Evolutionary conservation across 805 yeast genomes (phyloP), one percentile per base, ranked within the genome.

Genomic region (Lachancea fermentati): DNA sequence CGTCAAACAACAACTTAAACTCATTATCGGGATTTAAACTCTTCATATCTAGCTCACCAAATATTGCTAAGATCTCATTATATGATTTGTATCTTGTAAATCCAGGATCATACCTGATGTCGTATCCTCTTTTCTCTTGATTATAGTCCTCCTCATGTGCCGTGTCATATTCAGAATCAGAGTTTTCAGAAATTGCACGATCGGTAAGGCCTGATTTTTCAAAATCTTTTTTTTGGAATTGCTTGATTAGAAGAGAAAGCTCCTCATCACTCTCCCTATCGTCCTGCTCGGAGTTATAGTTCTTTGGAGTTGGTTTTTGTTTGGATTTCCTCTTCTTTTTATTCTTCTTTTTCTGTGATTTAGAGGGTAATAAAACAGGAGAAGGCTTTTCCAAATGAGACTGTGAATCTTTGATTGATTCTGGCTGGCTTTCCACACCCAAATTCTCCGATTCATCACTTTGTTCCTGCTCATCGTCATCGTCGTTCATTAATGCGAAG

Each of bases 1-100:
- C 79, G 11, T 91, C 94, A 62, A 86, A 84, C 37, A 86, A 62
- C 44, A 71, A 67, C 42, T 74, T 74, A 52, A 81, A 79, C 55
- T 86, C 95, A 30, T 74, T 73, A 51, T 86, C 94, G 1, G 91
- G 83, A 55, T 85, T 91, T 33, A 86, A 64, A 42, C 72, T 72
- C 3, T 71, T 60, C 42, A 58, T 50, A 43, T 59, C 63, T 7
- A 40, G 37, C 22, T 48, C 46, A 25, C 54, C 55, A 37, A 55
- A 58, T 8, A 37, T 16, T 31, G 30, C 38, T 13, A n/a, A 18
- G 19, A 33, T 17, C 47, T 38, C 36, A 37, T 45, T 34, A 39
- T 42, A 33, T 37, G 41, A 25, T 46, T 45, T 26, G 52, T 41
- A 57, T 17, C 46, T 46, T 2, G 55, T 42, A 34, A 58, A 58